These are phyloP conservation scores for Tulasnella sp. DNA, from an alignment of 768 basidiomycete genomes.

Conservation along the genomic window DNA sequence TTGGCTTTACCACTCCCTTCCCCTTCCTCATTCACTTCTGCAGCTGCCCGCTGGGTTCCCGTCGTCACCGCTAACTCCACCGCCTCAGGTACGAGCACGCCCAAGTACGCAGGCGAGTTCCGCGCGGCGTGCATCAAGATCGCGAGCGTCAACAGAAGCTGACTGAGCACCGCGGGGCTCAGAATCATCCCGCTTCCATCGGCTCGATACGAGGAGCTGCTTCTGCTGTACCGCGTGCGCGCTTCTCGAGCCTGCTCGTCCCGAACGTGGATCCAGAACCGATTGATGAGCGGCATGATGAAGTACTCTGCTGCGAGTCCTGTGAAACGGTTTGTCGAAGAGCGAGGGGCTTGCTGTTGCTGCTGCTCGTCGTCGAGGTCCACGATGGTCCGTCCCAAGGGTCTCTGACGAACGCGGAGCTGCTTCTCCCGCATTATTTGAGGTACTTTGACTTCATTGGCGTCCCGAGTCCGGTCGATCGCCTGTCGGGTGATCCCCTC, in stretches of 20 bases:
- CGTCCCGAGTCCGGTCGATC: constrained; percentile 48
- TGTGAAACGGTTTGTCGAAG: constrained; percentile 30
- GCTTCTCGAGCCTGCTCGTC: constrained; percentile 71
- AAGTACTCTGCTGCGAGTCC: constrained; percentile 79
- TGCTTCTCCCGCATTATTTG: constrained; percentile 61
- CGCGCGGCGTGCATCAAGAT: constrained; percentile 74
- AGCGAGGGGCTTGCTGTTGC: neutral
- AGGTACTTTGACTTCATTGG: constrained; percentile 43
- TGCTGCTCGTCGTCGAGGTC: neutral
- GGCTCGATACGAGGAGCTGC: constrained; percentile 37
- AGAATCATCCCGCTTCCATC: constrained; percentile 77
- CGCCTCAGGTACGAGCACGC: constrained; percentile 67
- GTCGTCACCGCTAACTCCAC: constrained; percentile 75
- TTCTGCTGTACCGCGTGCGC: constrained; percentile 36
- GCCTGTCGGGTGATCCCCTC: constrained; percentile 51
- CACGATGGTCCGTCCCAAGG: neutral
- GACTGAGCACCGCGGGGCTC: constrained; percentile 61
- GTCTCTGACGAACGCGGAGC: constrained; percentile 40
- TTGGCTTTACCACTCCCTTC: constrained; percentile 50
- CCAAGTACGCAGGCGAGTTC: constrained; percentile 70
- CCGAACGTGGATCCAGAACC: constrained; percentile 90
- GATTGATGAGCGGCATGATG: constrained; percentile 77
- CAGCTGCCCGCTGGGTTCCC: constrained; percentile 52
- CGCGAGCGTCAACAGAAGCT: constrained; percentile 62
- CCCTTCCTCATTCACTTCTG: constrained; percentile 28